These are phyloP conservation scores for Ceratocystiopsis brevicomis DNA, from an alignment of 2,329 filamentous ascomycete species.

Conservation along the genomic window DNA sequence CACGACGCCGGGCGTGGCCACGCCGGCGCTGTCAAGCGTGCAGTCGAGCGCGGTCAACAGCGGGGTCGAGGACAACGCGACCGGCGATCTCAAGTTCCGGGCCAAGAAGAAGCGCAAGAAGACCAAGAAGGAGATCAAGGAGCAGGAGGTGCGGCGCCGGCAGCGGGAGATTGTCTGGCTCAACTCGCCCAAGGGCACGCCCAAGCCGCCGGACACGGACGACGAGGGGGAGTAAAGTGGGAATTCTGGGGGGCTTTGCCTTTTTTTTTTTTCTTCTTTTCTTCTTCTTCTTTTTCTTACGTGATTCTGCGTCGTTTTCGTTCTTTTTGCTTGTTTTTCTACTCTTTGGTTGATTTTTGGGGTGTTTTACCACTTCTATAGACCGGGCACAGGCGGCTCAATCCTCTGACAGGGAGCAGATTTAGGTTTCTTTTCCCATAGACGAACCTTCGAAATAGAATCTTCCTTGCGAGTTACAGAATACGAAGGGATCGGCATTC, in stretches of 20 bases:
- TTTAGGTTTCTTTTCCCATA: too few species aligned
- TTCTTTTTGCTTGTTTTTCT: background rate
- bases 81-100: conserved; percentile 58
- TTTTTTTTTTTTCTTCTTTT: background rate
- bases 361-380: too few species aligned
- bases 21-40: conserved; percentile 33
- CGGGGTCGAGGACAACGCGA: conserved; percentile 58
- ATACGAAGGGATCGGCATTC: too few species aligned
- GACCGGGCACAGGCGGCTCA: too few species aligned
- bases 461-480: too few species aligned
- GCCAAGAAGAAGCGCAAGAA: conserved; percentile 95
- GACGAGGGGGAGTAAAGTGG: conserved; percentile 33
- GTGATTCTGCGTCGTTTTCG: background rate
- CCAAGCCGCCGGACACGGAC: conserved; percentile 57
- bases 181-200: conserved; percentile 70
- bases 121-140: conserved; percentile 91
- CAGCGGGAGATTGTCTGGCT: conserved; percentile 75
- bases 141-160: conserved; percentile 69
- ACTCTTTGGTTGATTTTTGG: background rate
- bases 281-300: background rate
- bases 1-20: conserved; percentile 24
- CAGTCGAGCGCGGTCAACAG: conserved; percentile 52
- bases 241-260: background rate
- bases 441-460: too few species aligned
- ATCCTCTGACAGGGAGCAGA: too few species aligned